Percentiles rank a stretch among this genome's conserved stretches.
These are phyloP conservation scores for Cenchrus fungigraminus DNA, from an alignment of 176 grass and related monocot genomes.

Conservation along the genomic window DNA sequence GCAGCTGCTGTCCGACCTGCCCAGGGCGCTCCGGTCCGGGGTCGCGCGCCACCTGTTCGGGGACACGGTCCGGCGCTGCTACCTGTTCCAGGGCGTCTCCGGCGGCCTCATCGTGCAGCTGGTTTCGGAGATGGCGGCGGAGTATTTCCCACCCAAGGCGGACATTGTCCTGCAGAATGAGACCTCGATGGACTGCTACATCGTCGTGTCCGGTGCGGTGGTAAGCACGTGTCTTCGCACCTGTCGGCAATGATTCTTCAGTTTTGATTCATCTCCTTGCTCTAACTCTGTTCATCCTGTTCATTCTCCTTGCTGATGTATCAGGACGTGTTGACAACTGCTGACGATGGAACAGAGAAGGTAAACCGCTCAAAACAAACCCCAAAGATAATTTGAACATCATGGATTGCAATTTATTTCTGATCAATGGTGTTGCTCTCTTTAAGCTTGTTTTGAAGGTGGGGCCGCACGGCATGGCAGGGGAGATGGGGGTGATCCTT, in stretches of 20 bases:
- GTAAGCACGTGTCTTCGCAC: neutral
- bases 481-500: constrained; percentile 61
- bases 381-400: neutral
- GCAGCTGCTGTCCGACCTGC: constrained; percentile 51
- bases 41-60: constrained; percentile 60
- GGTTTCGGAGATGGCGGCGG: constrained; percentile 44
- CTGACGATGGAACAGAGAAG: constrained; percentile 31
- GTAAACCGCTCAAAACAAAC: neutral
- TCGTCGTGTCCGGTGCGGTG: constrained; percentile 42
- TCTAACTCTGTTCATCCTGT: neutral
- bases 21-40: constrained; percentile 47
- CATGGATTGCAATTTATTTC: neutral
- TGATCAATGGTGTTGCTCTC: neutral
- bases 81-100: constrained; percentile 60
- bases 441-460: constrained; percentile 13
- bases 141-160: constrained; percentile 57
- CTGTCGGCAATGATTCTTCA: neutral
- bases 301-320: neutral
- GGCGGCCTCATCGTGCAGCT: constrained; percentile 43
- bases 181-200: constrained; percentile 56
- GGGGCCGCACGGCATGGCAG: constrained; percentile 55
- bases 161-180: constrained; percentile 59
- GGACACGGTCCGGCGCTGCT: constrained; percentile 12
- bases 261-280: neutral
- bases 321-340: constrained; percentile 25